Conservation (phyloP, 1,284 basidiomycete genomes). For the Cerrena zonata region DNA sequence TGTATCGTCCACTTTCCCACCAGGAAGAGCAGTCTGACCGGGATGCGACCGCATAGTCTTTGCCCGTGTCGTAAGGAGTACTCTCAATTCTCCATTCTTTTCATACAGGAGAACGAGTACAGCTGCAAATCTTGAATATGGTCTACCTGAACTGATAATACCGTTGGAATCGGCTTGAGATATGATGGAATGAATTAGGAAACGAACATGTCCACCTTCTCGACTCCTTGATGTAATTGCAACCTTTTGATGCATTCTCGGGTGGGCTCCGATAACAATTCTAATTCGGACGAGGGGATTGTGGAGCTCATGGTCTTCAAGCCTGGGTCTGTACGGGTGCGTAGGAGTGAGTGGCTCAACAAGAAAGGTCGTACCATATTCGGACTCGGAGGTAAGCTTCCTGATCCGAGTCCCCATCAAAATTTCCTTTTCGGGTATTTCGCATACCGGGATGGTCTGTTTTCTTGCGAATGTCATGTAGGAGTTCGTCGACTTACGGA, state of each 20-base stretch:
- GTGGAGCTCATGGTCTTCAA: background rate
- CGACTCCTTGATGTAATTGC: constrained; percentile 29
- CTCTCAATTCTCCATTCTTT: constrained; percentile 55
- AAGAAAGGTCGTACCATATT: background rate
- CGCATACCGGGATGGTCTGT: too few relatives aligned
- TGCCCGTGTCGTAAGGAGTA: constrained; percentile 79
- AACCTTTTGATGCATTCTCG: constrained; percentile 34
- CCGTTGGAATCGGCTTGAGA: background rate
- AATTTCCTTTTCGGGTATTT: background rate
- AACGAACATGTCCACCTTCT: constrained; percentile 50
- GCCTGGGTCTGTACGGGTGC: too few relatives aligned
- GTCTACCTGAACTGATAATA: constrained; percentile 40
- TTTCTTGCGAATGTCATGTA: too few relatives aligned
- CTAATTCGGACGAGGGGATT: background rate
- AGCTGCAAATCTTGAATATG: constrained; percentile 53
- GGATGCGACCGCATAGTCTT: constrained; percentile 72
- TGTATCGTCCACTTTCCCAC: constrained; percentile 70
- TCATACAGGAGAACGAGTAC: constrained; percentile 78
- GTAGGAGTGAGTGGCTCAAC: too few relatives aligned
- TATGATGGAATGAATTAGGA: constrained; percentile 11
- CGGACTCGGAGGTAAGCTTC: background rate
- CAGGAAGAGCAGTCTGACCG: constrained; percentile 77
- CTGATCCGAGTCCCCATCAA: background rate
- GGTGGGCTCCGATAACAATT: constrained; percentile 18
- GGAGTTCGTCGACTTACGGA: too few relatives aligned